A percentile compares a stretch with the other conserved stretches of the same genome.
Conservation (phyloP, 1,284 basidiomycete genomes). For the Cryptococcus maquisensis region DNA sequence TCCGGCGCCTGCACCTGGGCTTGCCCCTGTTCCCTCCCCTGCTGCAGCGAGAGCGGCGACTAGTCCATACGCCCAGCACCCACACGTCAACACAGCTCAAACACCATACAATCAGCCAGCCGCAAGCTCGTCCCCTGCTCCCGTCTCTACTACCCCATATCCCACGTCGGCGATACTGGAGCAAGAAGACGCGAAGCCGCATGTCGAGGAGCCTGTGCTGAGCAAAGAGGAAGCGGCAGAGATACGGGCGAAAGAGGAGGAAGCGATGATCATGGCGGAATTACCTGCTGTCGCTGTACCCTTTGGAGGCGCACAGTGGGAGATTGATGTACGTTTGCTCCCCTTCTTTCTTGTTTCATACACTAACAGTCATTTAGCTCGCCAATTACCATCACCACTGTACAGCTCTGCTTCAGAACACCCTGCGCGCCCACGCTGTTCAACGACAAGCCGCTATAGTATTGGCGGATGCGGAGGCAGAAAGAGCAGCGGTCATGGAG, state of each 20-base stretch:
- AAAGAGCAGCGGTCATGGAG: conserved; percentile 32
- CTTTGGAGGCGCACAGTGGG: conserved; percentile 30
- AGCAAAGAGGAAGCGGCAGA: conserved; percentile 21
- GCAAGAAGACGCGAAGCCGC: neutral
- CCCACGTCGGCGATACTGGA: neutral
- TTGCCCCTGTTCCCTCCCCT: neutral
- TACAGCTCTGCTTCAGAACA: conserved; percentile 13
- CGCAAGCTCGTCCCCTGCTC: neutral
- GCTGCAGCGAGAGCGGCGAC: neutral
- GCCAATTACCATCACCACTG: conserved; percentile 22
- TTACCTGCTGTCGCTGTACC: conserved; percentile 26
- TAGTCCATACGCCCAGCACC: too few relatives aligned
- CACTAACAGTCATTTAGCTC: conserved; percentile 14
- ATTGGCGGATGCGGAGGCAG: conserved; percentile 42
- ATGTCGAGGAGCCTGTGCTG: conserved; percentile 1
- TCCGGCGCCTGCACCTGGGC: neutral
- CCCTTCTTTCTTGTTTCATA: neutral
- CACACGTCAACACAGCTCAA: neutral
- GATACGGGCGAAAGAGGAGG: conserved; percentile 16
- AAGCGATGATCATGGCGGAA: conserved; percentile 31
- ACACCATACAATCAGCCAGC: neutral
- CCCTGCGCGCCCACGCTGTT: conserved; percentile 23
- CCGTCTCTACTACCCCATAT: neutral
- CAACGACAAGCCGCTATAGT: conserved; percentile 29
- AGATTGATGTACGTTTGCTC: conserved; percentile 23